Evolutionary conservation across 805 yeast genomes (phyloP), one percentile per base, ranked within the genome.

Genomic region (Candida parachauliodes): DNA sequence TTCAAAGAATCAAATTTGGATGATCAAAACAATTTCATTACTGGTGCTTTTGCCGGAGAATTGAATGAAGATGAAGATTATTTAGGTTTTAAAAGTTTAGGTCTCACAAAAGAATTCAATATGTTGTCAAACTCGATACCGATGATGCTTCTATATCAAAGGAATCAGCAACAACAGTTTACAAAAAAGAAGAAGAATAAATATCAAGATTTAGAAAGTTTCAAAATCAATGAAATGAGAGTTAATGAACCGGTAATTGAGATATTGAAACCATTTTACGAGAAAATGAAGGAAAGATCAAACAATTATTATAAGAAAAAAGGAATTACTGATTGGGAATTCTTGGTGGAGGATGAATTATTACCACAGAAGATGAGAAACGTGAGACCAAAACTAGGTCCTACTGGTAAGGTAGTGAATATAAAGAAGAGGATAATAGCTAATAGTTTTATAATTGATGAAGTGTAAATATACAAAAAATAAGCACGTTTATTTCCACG

Each of bases 11-110:
- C 76, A 37, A 83, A 79, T 46, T 93, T 93, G 58, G 79, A 68
- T 26, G 98, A 94, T 54, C 86, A 88, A 51, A 83, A 95, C 51
- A 96, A 91, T 59, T 93, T 89, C 55, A 62, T 91, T 47, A 84
- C 93, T 21, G 99, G 99, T 41, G 97, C 89, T 52, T 93, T 93
- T 57, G 83, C 96, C 1, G 83, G 77, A 50, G 96, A 89, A 43
- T 65, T 93, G 26, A 98, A 98, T 5, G 98, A 91, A 51, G 98
- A 91, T 51, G 98, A 91, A 51, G 99, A 93, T 62, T 93, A 89
- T 72, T 94, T 94, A 65, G 99, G 99, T 0, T 94, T 93, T 69
- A 84, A 77, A 54, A 98, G 91, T 47, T 68, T 93, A 33, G 98
- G 98, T 0, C 65, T 93, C 37, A 98, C 91, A 52, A 86, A 83